These are phyloP conservation scores for Phytopythium mirpurense DNA, from an alignment of 352 stramenopile species.

Conservation along the genomic window DNA sequence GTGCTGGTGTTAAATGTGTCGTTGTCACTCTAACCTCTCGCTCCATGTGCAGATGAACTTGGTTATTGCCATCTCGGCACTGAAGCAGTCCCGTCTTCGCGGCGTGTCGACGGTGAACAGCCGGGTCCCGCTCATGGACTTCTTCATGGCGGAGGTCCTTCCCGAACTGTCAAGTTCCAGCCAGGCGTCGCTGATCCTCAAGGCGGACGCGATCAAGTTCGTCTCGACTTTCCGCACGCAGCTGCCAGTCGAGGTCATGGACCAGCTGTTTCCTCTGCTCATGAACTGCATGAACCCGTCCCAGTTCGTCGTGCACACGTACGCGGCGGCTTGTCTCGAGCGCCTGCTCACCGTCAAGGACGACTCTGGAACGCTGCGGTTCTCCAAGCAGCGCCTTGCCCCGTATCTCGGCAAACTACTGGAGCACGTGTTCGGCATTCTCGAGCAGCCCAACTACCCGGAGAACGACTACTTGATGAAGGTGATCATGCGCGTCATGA, in stretches of 20 bases:
- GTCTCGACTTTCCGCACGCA: constrained; percentile 98
- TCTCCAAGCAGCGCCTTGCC: constrained; percentile 81
- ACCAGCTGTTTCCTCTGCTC: constrained; percentile 92
- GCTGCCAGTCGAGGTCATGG: constrained; percentile 90
- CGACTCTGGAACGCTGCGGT: constrained; percentile 44
- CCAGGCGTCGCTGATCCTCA: constrained; percentile 90
- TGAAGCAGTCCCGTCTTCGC: constrained; percentile 89
- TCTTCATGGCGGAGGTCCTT: constrained; percentile 93
- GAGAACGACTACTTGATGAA: constrained; percentile 99
- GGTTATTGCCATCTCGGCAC: constrained; percentile 94
- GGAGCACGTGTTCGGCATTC: constrained; percentile 93
- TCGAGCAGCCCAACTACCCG: constrained; percentile 90
- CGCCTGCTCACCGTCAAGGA: constrained; percentile 96
- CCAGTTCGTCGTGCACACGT: constrained; percentile 97
- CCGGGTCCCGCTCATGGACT: constrained; percentile 95
- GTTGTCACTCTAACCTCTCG: background rate
- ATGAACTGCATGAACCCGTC: constrained; percentile 78
- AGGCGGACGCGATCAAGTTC: constrained; percentile 98
- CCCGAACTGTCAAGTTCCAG: constrained; percentile 89
- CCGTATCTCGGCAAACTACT: constrained; percentile 93
- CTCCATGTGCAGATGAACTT: constrained; percentile 76
- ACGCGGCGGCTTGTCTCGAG: constrained; percentile 95
- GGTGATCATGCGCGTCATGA: constrained; percentile 95
- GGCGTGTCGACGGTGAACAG: constrained; percentile 95
- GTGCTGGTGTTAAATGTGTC: too few species aligned